Evolutionary conservation across 2,329 filamentous ascomycete genomes (phyloP).

Genomic region (Fusarium sp.): DNA sequence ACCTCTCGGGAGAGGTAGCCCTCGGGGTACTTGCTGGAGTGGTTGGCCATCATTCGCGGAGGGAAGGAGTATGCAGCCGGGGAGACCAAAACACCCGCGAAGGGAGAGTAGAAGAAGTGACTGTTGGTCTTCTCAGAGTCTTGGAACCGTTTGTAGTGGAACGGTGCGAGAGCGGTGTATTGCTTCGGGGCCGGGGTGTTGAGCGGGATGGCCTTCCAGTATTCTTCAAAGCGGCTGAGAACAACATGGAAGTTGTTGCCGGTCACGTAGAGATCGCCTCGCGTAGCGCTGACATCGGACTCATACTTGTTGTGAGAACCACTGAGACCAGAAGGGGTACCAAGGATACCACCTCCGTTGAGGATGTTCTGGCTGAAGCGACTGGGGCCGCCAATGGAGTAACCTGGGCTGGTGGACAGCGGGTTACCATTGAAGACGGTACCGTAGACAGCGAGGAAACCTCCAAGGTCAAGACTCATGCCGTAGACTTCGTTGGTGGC

Average conservation of each 20-base stretch:
- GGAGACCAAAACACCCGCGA: slow-evolving; percentile 1
- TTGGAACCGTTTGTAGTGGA: slow-evolving; percentile 55
- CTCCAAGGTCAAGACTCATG: slow-evolving; percentile 59
- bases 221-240: slow-evolving; percentile 57
- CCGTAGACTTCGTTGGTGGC: slow-evolving; percentile 52
- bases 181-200: slow-evolving; percentile 18
- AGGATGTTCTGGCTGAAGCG: slow-evolving; percentile 55
- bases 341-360: slow-evolving; percentile 47
- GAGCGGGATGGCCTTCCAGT: slow-evolving; percentile 19
- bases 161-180: slow-evolving; percentile 3
- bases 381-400: slow-evolving; percentile 62
- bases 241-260: slow-evolving; percentile 63
- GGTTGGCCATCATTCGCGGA: slow-evolving; percentile 18
- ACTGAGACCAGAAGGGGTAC: slow-evolving; percentile 48
- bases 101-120: slow-evolving; percentile 1
- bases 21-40: slow-evolving; percentile 4
- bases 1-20: slow-evolving; percentile 9
- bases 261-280: slow-evolving; percentile 62
- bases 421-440: slow-evolving; percentile 63
- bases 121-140: slow-evolving; percentile 43
- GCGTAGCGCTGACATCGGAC: slow-evolving; percentile 62
- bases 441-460: slow-evolving; percentile 58
- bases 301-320: slow-evolving; percentile 68
- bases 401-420: slow-evolving; percentile 60
- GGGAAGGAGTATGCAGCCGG: slow-evolving; percentile 12